phyloP scores from a whole-genome alignment of 202 grass and related monocot genomes.

The Setaria italica region DNA sequence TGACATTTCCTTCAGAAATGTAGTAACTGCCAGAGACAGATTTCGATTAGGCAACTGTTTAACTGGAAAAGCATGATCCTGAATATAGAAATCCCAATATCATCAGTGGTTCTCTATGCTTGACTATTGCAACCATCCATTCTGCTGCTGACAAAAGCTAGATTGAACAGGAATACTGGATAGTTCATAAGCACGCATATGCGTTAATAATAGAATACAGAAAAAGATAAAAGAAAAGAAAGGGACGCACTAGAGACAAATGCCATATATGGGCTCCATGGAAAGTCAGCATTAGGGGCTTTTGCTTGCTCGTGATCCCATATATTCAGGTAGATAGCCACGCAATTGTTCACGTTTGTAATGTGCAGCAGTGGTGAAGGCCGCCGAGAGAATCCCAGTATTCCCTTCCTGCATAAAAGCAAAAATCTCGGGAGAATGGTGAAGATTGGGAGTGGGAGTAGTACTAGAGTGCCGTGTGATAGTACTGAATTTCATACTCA shows the following conservation, averaged over 20 bases:
- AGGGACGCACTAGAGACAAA: background rate
- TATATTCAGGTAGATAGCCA: background rate
- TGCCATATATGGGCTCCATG: background rate
- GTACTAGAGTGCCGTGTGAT: background rate
- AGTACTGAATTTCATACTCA: background rate
- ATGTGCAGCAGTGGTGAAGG: background rate
- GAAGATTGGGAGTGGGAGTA: no score
- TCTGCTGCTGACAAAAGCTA: background rate
- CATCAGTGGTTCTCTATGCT: background rate
- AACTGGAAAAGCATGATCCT: background rate
- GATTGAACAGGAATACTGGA: background rate
- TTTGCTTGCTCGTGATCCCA: background rate
- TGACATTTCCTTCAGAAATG: constrained; percentile 63
- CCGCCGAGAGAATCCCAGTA: background rate
- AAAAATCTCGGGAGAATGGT: background rate
- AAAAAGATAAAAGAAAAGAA: background rate
- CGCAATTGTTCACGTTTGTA: background rate
- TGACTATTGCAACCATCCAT: background rate
- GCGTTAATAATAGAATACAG: background rate
- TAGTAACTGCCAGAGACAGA: background rate
- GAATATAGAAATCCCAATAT: background rate
- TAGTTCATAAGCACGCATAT: background rate
- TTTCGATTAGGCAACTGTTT: background rate
- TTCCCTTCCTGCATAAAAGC: background rate
- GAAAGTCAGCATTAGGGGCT: background rate